Conservation (phyloP, 441 rosid genomes). For the Caryocar brasiliense region DNA sequence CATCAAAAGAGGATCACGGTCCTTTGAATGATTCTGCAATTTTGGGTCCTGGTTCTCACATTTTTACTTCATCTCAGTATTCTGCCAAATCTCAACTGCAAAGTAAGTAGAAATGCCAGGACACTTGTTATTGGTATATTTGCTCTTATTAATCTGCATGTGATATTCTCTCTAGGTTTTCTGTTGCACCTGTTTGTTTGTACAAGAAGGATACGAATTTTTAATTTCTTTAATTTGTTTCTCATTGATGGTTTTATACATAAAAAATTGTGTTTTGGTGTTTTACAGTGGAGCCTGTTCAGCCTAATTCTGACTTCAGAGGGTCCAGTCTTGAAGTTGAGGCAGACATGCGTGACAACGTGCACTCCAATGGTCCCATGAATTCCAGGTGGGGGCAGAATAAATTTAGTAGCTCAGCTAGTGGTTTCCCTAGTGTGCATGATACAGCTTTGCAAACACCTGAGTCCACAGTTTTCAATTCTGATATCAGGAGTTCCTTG, state of each 20-base stretch:
- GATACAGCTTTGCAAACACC: conserved; percentile 22
- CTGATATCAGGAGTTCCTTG: conserved; percentile 36
- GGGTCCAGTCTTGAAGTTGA: conserved; percentile 34
- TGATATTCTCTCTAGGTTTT: conserved; percentile 12
- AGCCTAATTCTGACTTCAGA: conserved; percentile 23
- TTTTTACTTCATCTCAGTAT: conserved; percentile 18
- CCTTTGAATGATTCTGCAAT: conserved; percentile 19
- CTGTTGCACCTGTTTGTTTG: not conserved
- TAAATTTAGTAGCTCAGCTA: conserved; percentile 33
- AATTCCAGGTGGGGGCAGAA: conserved; percentile 26
- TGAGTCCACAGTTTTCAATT: conserved; percentile 36
- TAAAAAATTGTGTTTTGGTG: conserved; percentile 9
- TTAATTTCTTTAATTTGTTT: not conserved
- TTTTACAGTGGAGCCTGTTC: conserved; percentile 32
- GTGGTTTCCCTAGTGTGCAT: conserved; percentile 26
- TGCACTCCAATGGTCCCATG: conserved; percentile 20
- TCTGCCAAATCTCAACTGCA: conserved; percentile 19
- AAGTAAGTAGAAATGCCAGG: conserved; percentile 20
- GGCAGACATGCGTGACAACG: conserved; percentile 18
- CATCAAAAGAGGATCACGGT: conserved; percentile 29
- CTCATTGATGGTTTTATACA: too few species aligned
- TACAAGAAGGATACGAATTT: not conserved
- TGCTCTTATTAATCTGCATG: conserved; percentile 26
- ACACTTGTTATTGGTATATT: conserved; percentile 21
- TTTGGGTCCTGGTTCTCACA: conserved; percentile 6